Percentiles rank a stretch among this genome's conserved stretches.
Conservation (phyloP, 75 land plant species). For the Isoetes taiwanensis region DNA sequence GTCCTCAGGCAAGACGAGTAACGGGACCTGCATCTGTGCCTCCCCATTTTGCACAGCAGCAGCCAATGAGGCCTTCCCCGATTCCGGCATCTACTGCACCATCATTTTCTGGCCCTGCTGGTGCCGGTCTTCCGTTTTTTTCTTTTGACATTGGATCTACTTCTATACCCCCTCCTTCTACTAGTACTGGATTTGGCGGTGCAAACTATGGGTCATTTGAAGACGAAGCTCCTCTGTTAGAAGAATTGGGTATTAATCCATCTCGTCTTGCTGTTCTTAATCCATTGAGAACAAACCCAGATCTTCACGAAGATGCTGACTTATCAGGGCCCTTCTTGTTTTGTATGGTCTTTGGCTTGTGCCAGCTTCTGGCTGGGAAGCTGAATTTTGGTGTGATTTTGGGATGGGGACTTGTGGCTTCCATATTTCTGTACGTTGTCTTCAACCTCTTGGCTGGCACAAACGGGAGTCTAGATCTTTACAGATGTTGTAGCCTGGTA, state of each 20-base stretch:
- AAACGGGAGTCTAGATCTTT: slow-evolving; percentile 68
- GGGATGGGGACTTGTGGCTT: slow-evolving; percentile 83
- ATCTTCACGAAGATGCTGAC: slow-evolving; percentile 82
- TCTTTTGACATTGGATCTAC: too few relatives aligned
- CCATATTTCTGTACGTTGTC: slow-evolving; percentile 66
- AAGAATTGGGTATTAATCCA: slow-evolving; percentile 83
- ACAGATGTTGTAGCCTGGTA: slow-evolving; percentile 69
- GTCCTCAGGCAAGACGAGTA: too few relatives aligned
- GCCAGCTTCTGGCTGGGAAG: slow-evolving; percentile 85
- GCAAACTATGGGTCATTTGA: slow-evolving; percentile 37
- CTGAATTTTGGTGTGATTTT: slow-evolving; percentile 77
- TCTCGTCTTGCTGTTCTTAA: slow-evolving; percentile 55
- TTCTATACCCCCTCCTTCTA: too few relatives aligned
- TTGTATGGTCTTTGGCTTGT: slow-evolving; percentile 65
- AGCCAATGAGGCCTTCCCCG: too few relatives aligned
- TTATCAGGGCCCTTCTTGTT: slow-evolving; percentile 77
- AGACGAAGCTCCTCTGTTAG: slow-evolving; percentile 86
- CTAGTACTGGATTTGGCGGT: too few relatives aligned
- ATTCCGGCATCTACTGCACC: too few relatives aligned
- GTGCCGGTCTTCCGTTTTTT: too few relatives aligned
- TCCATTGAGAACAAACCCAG: slow-evolving; percentile 42
- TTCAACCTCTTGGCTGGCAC: slow-evolving; percentile 86
- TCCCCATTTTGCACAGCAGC: too few relatives aligned
- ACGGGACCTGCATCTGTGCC: too few relatives aligned
- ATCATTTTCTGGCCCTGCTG: too few relatives aligned